Evolutionary conservation across 495 filamentous ascomycete species (phyloP), one percentile per base, ranked within the genome.

Genomic region (Hypoxylon rickii): DNA sequence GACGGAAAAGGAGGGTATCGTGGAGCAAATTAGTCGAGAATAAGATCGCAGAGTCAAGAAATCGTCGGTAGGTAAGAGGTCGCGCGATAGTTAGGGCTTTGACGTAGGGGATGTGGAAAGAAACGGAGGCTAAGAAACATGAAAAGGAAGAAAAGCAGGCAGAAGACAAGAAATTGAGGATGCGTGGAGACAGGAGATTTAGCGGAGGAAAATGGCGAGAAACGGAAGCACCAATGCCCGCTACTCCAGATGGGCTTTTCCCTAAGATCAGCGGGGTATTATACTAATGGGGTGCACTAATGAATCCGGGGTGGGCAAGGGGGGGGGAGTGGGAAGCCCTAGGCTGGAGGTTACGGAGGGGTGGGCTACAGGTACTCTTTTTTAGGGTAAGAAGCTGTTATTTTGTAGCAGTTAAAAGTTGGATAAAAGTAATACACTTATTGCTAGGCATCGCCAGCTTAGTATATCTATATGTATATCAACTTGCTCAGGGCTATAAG

Each of bases 181-280:
- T 54, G 49, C 50, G 61, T 55, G 55, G 55, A 37, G 61, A 60
- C 41, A 18, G 16, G 17, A 37, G 49, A 34, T 51, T 61, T 55
- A 60, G 55, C 61, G 55, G 51, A 60, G 39, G 61, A 20, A n/a
- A 56, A 64, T 45, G 50, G 60, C 49, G 44, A 63, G 60, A 58
- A 63, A 58, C 60, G 60, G 60, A 63, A 46, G 54, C 54, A 58
- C 49, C 60, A 58, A 58, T 55, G 55, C 60, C 60, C 54, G 55
- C 60, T 63, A 58, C 60, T 63, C 60, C 60, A 63, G 60, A 63
- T 53, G 44, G 54, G 31, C 17, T 57, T 58, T n/a, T n/a, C n/a
- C 19, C n/a, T 34, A 8, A 50, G 45, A 63, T 63, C 60, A 49
- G 60, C 60, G 60, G 60, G 60, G 60, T 55, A 58, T 55, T 33